Conservation (phyloP, 2,329 filamentous ascomycete species). For the Fusarium sp. region DNA sequence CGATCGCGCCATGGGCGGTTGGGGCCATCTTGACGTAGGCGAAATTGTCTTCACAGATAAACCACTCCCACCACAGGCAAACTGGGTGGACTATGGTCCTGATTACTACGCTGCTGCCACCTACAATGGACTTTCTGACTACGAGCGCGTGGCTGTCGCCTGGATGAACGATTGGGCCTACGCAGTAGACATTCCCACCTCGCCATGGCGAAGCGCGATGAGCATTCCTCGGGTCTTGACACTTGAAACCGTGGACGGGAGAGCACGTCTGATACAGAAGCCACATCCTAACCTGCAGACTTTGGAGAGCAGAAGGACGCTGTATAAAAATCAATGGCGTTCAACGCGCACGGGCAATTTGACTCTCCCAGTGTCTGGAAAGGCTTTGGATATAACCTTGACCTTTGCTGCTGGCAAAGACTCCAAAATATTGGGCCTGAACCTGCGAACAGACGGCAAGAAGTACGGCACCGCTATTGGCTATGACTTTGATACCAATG, state of each 20-base stretch:
- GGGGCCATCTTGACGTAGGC: not conserved
- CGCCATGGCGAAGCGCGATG: not conserved
- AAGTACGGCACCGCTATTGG: not conserved
- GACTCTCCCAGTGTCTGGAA: not conserved
- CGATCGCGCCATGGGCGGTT: not conserved
- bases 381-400: not conserved
- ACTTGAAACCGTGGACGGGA: not conserved
- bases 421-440: not conserved
- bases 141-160: not conserved
- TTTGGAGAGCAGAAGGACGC: accelerated
- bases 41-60: not conserved
- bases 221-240: not conserved
- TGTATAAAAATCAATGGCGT: not conserved
- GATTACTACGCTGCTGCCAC: not conserved
- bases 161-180: not conserved
- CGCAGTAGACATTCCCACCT: not conserved
- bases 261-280: not conserved
- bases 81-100: not conserved
- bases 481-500: not conserved
- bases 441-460: not conserved
- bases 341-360: not conserved
- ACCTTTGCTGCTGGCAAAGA: not conserved
- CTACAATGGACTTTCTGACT: not conserved
- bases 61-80: not conserved
- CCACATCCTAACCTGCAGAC: not conserved